phyloP scores from a whole-genome alignment of 1,284 basidiomycete genomes.

The Pseudozyma sp. region DNA sequence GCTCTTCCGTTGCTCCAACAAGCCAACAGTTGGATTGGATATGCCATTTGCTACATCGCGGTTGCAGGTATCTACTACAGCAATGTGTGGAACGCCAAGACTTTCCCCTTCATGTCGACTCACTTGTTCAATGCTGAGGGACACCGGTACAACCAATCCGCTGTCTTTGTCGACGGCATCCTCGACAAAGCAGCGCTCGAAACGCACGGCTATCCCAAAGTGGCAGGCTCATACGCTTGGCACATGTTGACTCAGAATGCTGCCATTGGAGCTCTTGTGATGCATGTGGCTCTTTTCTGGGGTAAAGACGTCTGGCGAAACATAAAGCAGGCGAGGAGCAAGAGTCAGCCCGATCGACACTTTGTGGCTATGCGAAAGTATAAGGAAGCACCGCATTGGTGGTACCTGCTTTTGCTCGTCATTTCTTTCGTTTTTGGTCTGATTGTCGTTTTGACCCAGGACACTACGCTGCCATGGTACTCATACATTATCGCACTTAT shows the following conservation, averaged over 20 bases:
- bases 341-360: constrained; percentile 77
- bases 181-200: constrained; percentile 53
- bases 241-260: constrained; percentile 70
- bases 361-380: constrained; percentile 68
- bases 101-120: constrained; percentile 53
- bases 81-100: constrained; percentile 44
- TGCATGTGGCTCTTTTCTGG: constrained; percentile 74
- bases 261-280: constrained; percentile 74
- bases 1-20: constrained; percentile 63
- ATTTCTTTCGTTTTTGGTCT: constrained; percentile 46
- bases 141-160: constrained; percentile 74
- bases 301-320: constrained; percentile 65
- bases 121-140: no score
- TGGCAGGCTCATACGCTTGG: constrained; percentile 74
- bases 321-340: no score
- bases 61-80: constrained; percentile 62
- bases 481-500: constrained; percentile 41
- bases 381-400: constrained; percentile 62
- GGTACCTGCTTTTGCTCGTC: constrained; percentile 59
- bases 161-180: constrained; percentile 47
- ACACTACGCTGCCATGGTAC: constrained; percentile 55
- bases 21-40: constrained; percentile 58
- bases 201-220: constrained; percentile 54
- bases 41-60: constrained; percentile 53
- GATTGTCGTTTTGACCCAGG: constrained; percentile 42